A percentile compares a stretch with the other conserved stretches of the same genome.
These are phyloP conservation scores for Backusella circina DNA, from an alignment of 192 early-diverging fungal genomes.

Conservation along the genomic window DNA sequence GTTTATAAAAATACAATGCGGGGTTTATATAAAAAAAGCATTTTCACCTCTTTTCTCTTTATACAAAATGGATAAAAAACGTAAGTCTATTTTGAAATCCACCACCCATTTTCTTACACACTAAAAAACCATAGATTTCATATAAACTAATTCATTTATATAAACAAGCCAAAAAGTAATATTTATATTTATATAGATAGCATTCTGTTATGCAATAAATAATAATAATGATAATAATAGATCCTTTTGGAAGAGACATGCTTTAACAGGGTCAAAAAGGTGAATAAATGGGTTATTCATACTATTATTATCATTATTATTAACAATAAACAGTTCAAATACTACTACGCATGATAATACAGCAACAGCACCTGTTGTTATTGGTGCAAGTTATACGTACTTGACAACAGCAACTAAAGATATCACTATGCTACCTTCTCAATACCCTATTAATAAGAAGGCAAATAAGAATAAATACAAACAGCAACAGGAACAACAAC, in stretches of 20 bases:
- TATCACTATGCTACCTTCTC: conserved; percentile 1
- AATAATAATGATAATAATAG: background rate
- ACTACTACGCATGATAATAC: conserved; percentile 43
- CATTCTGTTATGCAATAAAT: background rate
- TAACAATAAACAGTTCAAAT: background rate
- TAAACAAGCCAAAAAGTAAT: conserved; percentile 1
- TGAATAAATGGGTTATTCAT: background rate
- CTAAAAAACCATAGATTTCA: background rate
- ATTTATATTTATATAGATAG: background rate
- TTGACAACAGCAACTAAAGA: background rate
- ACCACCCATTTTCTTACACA: background rate
- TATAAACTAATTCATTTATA: background rate
- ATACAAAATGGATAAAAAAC: background rate
- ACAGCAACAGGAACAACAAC: background rate
- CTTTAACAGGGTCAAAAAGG: background rate
- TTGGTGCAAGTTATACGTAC: conserved; percentile 40
- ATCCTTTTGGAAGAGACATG: background rate
- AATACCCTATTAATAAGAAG: conserved; percentile 1
- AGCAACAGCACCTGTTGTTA: background rate
- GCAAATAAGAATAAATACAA: background rate
- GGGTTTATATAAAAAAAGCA: background rate
- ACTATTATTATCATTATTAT: background rate
- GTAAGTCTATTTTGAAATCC: background rate
- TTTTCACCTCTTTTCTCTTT: background rate
- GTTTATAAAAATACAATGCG: background rate